Conservation (phyloP, 805 yeast genomes). For the Ogataea angusta region DNA sequence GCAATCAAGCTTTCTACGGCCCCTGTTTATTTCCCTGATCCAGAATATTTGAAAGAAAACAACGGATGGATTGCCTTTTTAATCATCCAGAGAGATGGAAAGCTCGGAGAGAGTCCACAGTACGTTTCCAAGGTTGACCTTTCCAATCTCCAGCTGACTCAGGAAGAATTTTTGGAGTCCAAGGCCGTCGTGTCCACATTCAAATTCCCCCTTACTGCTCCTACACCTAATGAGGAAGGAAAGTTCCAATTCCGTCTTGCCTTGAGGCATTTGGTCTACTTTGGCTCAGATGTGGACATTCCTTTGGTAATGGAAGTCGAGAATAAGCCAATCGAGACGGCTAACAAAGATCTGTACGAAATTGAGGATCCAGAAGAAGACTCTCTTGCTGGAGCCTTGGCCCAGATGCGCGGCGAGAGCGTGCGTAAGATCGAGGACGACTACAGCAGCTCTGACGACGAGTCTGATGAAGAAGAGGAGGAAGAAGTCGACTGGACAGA, state of each 20-base stretch:
- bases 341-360: conserved; percentile 45
- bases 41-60: conserved; percentile 31
- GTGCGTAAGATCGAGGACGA: conserved; percentile 38
- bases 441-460: conserved; percentile 42
- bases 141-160: conserved; percentile 51
- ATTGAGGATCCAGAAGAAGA: conserved; percentile 75
- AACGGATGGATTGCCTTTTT: conserved; percentile 67
- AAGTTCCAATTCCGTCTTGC: conserved; percentile 64
- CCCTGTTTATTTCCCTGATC: conserved; percentile 74
- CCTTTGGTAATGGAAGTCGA: conserved; percentile 70
- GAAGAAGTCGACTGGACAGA: conserved; percentile 42
- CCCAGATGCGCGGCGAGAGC: conserved; percentile 60
- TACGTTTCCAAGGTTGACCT: conserved; percentile 49
- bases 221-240: conserved; percentile 76
- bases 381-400: conserved; percentile 71
- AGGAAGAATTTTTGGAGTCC: conserved; percentile 46
- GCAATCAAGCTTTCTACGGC: conserved; percentile 51
- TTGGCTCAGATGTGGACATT: conserved; percentile 75
- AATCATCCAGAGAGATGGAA: conserved; percentile 72
- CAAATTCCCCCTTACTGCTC: conserved; percentile 67
- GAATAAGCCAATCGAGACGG: conserved; percentile 48
- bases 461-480: conserved; percentile 32
- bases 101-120: conserved; percentile 68
- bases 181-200: conserved; percentile 62
- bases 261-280: conserved; percentile 71